Base-by-base conservation (phyloP, 2,329 filamentous ascomycete genomes). In the Cyphellophora europaea region DNA sequence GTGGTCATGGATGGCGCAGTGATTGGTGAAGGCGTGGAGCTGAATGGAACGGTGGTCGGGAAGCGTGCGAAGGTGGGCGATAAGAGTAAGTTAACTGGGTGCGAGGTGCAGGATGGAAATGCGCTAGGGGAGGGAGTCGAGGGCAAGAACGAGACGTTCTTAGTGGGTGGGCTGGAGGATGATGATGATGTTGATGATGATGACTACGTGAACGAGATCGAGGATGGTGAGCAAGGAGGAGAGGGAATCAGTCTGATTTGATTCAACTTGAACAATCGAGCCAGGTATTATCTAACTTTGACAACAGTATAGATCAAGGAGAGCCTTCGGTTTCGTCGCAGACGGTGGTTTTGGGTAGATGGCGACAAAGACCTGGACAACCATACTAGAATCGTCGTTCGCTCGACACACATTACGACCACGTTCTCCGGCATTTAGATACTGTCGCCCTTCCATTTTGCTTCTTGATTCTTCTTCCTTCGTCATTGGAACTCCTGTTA, bases 1-100 rank as follows among this genome's bases (percentile, higher is more conserved):
- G 61, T 96, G 31, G 64, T 96, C 13, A 95, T 96, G 86, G 89
- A 96, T 41, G 85, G 85, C 3, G 88, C 84, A 1, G 78, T 84
- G 5, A 72, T 98, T 10, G 88, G 85, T 11, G 82, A 85, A 50
- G 80, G 82, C 28, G 88, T 81, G 53, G 86, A 86, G 56, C 66
- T 96, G 33, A 91, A 83, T 1, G 83, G 84, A 14, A 95, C 88
- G 53, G 83, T 96, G 19, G 62, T 96, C 27, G 91, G 91, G 4
- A 76, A 80, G 52, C 66, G 85, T 42, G 82, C 80, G 46, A 79
- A 82, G 50, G 76, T 98, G 47, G 88, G 89, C n/a, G 83, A 85
- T 30, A 81, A 79, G 6, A 79, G 71, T 5, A 72, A 77, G n/a
- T 61, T 96, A 47, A 87, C 80, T 35, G 84, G 94, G 41, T 95